Evolutionary conservation across 257 asterid genomes (phyloP), one percentile per base, ranked within the genome.

Genomic region (Primulina eburnea): DNA sequence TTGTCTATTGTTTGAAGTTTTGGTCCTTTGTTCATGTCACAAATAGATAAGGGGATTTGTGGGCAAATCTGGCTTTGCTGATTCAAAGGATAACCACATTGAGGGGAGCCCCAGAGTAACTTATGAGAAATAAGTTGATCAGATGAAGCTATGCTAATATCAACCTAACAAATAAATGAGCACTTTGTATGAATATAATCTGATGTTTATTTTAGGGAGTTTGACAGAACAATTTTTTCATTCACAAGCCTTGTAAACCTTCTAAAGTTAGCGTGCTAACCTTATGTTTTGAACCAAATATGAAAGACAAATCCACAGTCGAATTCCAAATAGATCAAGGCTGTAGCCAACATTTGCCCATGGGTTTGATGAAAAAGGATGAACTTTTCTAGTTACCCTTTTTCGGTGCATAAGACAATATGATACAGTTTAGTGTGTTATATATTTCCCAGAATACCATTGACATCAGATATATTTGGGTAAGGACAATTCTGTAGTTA

Each of bases 241-340:
- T 38, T 8, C 53, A 12, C 17, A 3, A 21, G 0, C 34, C 34
- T 28, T 29, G 24, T 61, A 28, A 16, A 61, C 33, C 38, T 2
- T 28, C 34, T 7, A 61, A 18, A 20, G 32, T 50, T 62, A 43
- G 62, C 53, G 62, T 37, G 35, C 32, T 55, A 62, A 35, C 28
- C 70, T 18, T 67, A 52, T 77, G 38, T 73, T 69, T 53, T 69
- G 68, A 30, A 63, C 64, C 58, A 33, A 61, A 71, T 66, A 53
- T 18, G 26, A 70, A 34, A 29, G 60, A 47, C 32, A 33, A 29
- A 47, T 29, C 37, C 24, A 57, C 32, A 4, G 60, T 62, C 8
- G 29, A 67, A 57, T 62, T 72, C 47, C 56, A 70, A 71, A 5
- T 40, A 26, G 24, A 65, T 5, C 7, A 24, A 32, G 8, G 35